Evolutionary conservation across 2,329 filamentous ascomycete species (phyloP).

Genomic region (Aspergillus tamarii): DNA sequence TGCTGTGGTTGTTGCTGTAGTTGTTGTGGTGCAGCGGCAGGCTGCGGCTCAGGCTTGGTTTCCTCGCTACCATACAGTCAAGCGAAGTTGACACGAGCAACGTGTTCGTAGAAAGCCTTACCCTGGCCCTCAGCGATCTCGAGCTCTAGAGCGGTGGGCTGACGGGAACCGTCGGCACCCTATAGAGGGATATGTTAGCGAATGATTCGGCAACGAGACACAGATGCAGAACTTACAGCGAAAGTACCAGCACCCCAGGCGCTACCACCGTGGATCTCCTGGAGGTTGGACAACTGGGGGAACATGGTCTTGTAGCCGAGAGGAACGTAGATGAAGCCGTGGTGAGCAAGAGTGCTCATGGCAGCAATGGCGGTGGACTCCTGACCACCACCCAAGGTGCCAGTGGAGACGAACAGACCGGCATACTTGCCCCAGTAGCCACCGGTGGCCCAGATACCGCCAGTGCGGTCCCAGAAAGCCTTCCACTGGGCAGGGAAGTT

Average conservation of each 20-base stretch:
- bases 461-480: conserved; percentile 80
- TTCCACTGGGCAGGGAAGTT: conserved; percentile 98
- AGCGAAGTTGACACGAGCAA: conserved; percentile 70
- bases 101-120: conserved; percentile 76
- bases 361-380: conserved; percentile 80
- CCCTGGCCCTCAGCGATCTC: conserved; percentile 81
- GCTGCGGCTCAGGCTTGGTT: conserved; percentile 33
- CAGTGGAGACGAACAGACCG: conserved; percentile 89
- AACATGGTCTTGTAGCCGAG: conserved; percentile 88
- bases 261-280: conserved; percentile 81
- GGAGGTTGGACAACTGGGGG: conserved; percentile 67
- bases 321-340: conserved; percentile 96
- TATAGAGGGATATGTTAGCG: conserved; percentile 24
- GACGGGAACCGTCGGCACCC: conserved; percentile 76
- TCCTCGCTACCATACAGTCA: conserved; percentile 74
- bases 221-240: conserved; percentile 54
- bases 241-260: conserved; percentile 97
- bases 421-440: conserved; percentile 85
- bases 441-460: conserved; percentile 78
- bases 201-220: background rate
- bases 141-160: conserved; percentile 76
- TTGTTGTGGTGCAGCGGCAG: conserved; percentile 27
- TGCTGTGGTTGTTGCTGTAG: no score
- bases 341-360: conserved; percentile 86
- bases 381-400: conserved; percentile 82